phyloP scores from a whole-genome alignment of 208 protist species.

The Wallacemonas sp. region DNA sequence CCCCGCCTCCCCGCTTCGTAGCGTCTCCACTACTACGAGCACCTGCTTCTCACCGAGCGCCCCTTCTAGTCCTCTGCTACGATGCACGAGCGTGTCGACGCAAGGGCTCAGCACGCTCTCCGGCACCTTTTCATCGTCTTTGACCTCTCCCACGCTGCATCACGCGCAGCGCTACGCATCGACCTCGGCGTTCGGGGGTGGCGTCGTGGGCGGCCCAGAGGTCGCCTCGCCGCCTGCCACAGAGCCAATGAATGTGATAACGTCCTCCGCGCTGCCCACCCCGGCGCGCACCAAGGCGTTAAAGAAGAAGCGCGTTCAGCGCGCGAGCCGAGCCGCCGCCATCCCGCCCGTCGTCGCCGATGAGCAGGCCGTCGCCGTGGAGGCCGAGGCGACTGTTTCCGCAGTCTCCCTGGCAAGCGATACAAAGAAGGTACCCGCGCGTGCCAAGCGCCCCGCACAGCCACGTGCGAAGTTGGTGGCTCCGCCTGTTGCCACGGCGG shows the following conservation, averaged over 20 bases:
- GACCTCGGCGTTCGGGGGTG: not conserved
- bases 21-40: not conserved
- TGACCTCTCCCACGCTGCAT: not conserved
- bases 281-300: not conserved
- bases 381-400: not conserved
- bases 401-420: no score
- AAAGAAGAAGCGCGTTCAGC: conserved; percentile 11
- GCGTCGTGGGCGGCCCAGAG: not conserved
- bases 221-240: not conserved
- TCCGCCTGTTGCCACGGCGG: not conserved
- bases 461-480: not conserved
- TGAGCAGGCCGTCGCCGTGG: not conserved
- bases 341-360: conserved; percentile 2
- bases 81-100: no score
- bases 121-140: not conserved
- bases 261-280: not conserved
- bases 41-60: not conserved
- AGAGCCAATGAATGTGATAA: not conserved
- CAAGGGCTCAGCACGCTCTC: not conserved
- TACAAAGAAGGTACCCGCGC: not conserved
- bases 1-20: not conserved
- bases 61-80: not conserved
- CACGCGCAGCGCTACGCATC: not conserved
- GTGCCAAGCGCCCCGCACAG: not conserved
- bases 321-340: not conserved